These are phyloP conservation scores for Peniophora sp. DNA, from an alignment of 1,284 basidiomycete genomes.

Conservation along the genomic window DNA sequence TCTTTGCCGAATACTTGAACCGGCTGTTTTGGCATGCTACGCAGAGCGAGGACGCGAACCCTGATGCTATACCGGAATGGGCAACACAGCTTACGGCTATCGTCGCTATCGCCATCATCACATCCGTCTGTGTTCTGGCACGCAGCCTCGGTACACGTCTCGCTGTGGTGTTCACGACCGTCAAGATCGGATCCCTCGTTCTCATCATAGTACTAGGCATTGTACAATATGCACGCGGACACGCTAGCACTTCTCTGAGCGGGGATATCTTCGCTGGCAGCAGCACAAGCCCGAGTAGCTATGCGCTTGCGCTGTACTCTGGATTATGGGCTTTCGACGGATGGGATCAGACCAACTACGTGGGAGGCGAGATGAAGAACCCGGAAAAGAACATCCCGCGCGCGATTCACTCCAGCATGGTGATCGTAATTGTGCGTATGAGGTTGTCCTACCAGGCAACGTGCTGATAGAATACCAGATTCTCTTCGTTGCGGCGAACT, in stretches of 20 bases:
- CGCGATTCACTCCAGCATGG: conserved; percentile 86
- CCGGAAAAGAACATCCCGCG: conserved; percentile 84
- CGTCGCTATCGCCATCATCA: conserved; percentile 65
- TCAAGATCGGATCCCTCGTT: conserved; percentile 67
- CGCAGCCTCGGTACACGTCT: conserved; percentile 75
- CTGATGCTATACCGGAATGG: conserved; percentile 83
- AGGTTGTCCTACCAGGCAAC: background rate
- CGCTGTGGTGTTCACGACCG: conserved; percentile 78
- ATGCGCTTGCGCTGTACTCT: conserved; percentile 91
- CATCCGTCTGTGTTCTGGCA: conserved; percentile 72
- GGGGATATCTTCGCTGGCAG: conserved; percentile 69
- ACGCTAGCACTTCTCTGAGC: conserved; percentile 55
- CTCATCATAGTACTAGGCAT: conserved; percentile 69
- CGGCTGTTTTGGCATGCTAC: conserved; percentile 65
- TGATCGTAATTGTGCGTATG: conserved; percentile 55
- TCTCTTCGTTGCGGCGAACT: conserved; percentile 78
- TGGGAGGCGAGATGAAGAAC: conserved; percentile 87
- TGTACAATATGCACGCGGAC: conserved; percentile 64
- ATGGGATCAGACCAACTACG: conserved; percentile 88
- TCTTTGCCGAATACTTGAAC: conserved; percentile 85
- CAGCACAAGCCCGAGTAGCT: conserved; percentile 73
- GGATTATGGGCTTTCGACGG: conserved; percentile 96
- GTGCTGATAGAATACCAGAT: conserved; percentile 25
- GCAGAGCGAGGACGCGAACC: conserved; percentile 48
- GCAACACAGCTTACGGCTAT: conserved; percentile 86